phyloP scores from a whole-genome alignment of 2,329 filamentous ascomycete species.

The Verticillium nubilum region DNA sequence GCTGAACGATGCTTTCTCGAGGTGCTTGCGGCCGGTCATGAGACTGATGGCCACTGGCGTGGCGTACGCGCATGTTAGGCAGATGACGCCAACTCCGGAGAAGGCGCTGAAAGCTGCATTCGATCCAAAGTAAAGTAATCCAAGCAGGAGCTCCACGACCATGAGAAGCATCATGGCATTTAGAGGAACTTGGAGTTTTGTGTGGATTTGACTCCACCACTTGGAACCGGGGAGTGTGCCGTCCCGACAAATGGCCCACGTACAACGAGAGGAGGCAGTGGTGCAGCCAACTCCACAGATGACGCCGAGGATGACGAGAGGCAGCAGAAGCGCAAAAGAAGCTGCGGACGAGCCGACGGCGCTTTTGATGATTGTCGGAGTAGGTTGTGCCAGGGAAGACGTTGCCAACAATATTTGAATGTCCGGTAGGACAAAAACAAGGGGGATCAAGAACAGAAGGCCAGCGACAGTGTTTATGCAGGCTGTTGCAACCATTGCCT shows the following conservation, averaged over 20 bases:
- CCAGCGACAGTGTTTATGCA: conserved; percentile 62
- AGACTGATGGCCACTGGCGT: conserved; percentile 63
- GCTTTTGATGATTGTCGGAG: conserved; percentile 57
- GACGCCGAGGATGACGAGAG: conserved; percentile 60
- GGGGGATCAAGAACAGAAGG: conserved; percentile 61
- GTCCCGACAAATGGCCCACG: conserved; percentile 66
- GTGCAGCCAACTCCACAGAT: conserved; percentile 66
- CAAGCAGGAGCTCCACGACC: conserved; percentile 57
- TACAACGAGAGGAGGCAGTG: conserved; percentile 61
- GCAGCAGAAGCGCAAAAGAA: conserved; percentile 57
- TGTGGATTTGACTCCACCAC: conserved; percentile 57
- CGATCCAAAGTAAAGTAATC: conserved; percentile 65
- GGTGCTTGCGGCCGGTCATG: conserved; percentile 52
- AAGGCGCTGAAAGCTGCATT: conserved; percentile 66
- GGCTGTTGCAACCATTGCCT: conserved; percentile 65
- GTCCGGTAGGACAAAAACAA: conserved; percentile 65
- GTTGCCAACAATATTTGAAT: conserved; percentile 49
- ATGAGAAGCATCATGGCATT: conserved; percentile 71
- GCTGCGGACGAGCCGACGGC: conserved; percentile 57
- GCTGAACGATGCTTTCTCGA: conserved; percentile 52
- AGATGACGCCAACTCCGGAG: conserved; percentile 65
- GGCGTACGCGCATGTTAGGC: conserved; percentile 62
- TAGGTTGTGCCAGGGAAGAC: conserved; percentile 50
- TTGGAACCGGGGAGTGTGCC: conserved; percentile 61
- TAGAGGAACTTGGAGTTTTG: conserved; percentile 56